Base-by-base conservation (phyloP, 345 rosid genomes). In the Hypericum androsaemum region DNA sequence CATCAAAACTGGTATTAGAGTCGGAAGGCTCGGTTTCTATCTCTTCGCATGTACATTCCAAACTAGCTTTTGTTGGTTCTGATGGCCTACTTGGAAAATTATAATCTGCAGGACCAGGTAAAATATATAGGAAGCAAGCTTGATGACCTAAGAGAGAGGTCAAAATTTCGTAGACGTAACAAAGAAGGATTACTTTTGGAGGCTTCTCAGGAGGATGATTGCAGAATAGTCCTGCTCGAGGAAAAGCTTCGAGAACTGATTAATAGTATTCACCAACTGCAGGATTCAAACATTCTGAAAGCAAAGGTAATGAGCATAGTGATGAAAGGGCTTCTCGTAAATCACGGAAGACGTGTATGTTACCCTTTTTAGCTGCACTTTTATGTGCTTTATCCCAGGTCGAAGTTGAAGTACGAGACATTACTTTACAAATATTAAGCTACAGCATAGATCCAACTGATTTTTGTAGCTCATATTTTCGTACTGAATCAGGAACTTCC, bases 161-260 rank as follows among this genome's bases (percentile, higher is more conserved):
- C 68, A 37, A 55, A 45, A 0, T 41, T 47, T 10, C 57, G 55
- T 59, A 71, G 69, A 56, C 60, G 15, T 28, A 51, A 47, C 17
- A 60, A 57, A 48, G 72, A 68, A 58, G 43, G 62, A 48, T 68
- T 76, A 47, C 66, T 73, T 37, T 55, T 59, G 43, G 50, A 64
- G 43, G 55, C 47, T 42, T 11, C 65, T 41, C 60, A 47, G 48
- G 71, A 69, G 48, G 77, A 70, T 63, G 53, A 16, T 46, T 16
- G 47, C 10, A 57, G 74, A 55, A 42, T 65, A 61, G 41, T 77
- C 22, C 42, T 54, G 59, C 70, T 64, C 7, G 80, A 79, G 60
- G 89, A 84, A 64, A 80, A 84, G 74, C 77, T 80, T 75, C 75
- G 56, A 53, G 83, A 90, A 65, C 59, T 84, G 43, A 46, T 41